These are phyloP conservation scores for Mangifera indica DNA, from an alignment of 345 rosid genomes.

Conservation along the genomic window DNA sequence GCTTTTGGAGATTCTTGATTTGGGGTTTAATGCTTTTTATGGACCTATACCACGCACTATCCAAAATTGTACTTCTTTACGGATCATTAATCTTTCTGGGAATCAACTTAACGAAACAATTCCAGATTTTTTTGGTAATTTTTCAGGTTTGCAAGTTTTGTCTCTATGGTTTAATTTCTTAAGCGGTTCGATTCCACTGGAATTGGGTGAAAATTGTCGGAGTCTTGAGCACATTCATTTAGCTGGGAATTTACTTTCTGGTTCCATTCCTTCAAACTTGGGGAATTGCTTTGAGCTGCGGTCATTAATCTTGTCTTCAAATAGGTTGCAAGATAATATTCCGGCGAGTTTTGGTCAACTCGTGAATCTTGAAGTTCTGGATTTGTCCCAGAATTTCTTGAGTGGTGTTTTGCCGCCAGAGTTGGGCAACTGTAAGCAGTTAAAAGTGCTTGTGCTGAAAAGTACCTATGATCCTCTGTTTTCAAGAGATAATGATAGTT, in stretches of 20 bases:
- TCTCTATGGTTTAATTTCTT: slow-evolving; percentile 39
- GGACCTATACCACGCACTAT: slow-evolving; percentile 36
- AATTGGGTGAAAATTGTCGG: slow-evolving; percentile 37
- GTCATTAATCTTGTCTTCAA: slow-evolving; percentile 40
- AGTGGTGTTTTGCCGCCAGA: slow-evolving; percentile 47
- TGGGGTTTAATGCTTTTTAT: slow-evolving; percentile 45
- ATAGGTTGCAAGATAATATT: slow-evolving; percentile 39
- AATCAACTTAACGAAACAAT: slow-evolving; percentile 42
- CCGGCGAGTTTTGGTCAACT: slow-evolving; percentile 36
- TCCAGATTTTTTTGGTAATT: slow-evolving; percentile 25
- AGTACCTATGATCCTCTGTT: slow-evolving; percentile 36
- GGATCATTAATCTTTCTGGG: slow-evolving; percentile 41
- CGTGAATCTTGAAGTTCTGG: slow-evolving; percentile 43
- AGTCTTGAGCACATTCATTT: slow-evolving; percentile 41
- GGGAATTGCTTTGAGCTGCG: slow-evolving; percentile 40
- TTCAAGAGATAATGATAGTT: slow-evolving; percentile 22
- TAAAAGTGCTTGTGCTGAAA: slow-evolving; percentile 40
- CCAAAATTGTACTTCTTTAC: slow-evolving; percentile 35
- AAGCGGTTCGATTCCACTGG: slow-evolving; percentile 34
- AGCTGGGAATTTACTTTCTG: slow-evolving; percentile 38
- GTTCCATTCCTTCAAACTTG: slow-evolving; percentile 38
- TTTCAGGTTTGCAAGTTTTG: slow-evolving; percentile 28
- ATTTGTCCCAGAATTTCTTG: slow-evolving; percentile 42
- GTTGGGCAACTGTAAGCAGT: slow-evolving; percentile 35
- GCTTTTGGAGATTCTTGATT: slow-evolving; percentile 46